Base-by-base conservation (phyloP, 2,329 filamentous ascomycete genomes). In the Decorospora gaudefroyi region DNA sequence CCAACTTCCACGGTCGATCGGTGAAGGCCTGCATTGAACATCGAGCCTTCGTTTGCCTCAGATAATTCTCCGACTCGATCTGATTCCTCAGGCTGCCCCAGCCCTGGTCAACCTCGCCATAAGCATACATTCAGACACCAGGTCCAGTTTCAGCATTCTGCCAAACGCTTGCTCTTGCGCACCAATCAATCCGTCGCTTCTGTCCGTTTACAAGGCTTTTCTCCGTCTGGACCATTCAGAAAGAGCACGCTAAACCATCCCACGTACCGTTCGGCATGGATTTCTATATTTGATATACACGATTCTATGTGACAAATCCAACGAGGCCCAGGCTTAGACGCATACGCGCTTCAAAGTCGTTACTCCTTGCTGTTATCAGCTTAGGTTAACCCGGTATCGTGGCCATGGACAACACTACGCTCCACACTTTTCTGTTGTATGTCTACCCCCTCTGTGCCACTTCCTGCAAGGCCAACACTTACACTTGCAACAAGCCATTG, bases 351-450 rank as follows among this genome's bases (percentile, higher is more conserved):
- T 59, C 55, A 59, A 32, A 44, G 33, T 47, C 32, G 39, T 56
- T 55, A 49, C 47, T 59, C 44, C 49, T 59, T 60, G 49, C 59
- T 49, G 47, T 64, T 60, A 61, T 53, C 48, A 57, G 57, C 53
- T 53, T 57, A 59, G 61, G 36, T 43, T 48, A 41, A 45, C 49
- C 62, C 62, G 53, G 43, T 46, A 55, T 46, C 49, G 39, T 42
- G 57, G 59, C 45, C 48, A 69, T 69, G 67, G 61, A 57, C 36
- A 62, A 64, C 47, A 86, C 83, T 15, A 84, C 84, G 46, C 80
- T 87, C 56, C 78, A 86, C 65, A 86, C 84, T 49, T 87, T 87
- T 67, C 49, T 70, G 32, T 69, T 70, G 68, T 71, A 70, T 59
- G 68, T 63, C 39, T 51, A 49, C 47, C 55, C 53, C 43, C 31